Conservation (phyloP, 257 asterid species). For the Solanum etuberosum region DNA sequence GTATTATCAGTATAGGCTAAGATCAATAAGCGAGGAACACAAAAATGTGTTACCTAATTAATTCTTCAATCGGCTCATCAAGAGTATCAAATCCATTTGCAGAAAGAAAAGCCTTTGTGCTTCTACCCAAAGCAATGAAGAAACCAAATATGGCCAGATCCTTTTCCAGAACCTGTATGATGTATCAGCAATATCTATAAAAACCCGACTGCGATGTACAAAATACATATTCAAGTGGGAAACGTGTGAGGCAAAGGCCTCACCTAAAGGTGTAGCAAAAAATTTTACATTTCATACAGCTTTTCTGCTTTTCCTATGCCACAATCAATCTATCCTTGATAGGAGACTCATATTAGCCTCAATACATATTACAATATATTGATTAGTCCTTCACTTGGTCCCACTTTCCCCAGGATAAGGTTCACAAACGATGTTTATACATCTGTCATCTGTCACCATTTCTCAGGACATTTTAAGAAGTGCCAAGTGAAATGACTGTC, state of each 20-base stretch:
- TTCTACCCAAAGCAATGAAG: slow-evolving; percentile 94
- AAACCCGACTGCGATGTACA: not conserved
- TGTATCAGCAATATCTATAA: not conserved
- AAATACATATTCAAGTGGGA: not conserved
- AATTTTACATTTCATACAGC: not conserved
- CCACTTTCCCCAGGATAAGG: not conserved
- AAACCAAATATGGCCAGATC: slow-evolving; percentile 96
- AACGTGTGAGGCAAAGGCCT: not conserved
- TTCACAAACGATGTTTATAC: not conserved
- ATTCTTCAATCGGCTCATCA: slow-evolving; percentile 65
- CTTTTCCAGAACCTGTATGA: slow-evolving; percentile 69
- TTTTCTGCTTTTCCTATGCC: not conserved
- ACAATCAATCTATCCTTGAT: not conserved
- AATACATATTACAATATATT: not conserved
- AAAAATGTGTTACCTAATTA: slow-evolving; percentile 46
- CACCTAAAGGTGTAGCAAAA: not conserved
- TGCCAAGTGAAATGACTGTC: not conserved
- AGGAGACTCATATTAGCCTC: not conserved
- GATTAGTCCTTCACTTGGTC: not conserved
- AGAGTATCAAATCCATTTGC: slow-evolving; percentile 60
- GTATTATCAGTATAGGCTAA: not conserved
- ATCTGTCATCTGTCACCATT: not conserved
- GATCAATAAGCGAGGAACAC: not conserved
- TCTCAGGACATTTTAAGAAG: not conserved
- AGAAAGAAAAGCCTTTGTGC: slow-evolving; percentile 58